Conservation (phyloP, 2,329 filamentous ascomycete species). For the Arthroderma sp. region DNA sequence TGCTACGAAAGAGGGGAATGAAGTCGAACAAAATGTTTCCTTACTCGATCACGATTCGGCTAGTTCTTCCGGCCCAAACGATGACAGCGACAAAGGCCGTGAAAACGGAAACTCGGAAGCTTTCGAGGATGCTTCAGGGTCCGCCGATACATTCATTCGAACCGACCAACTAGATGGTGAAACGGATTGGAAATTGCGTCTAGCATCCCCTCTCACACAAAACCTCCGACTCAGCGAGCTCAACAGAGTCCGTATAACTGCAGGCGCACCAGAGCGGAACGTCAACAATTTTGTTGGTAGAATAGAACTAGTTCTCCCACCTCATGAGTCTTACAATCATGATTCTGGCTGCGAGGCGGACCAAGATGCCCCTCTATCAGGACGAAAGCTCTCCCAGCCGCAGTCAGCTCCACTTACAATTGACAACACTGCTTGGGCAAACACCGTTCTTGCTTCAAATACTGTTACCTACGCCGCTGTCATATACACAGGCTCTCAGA, state of each 20-base stretch:
- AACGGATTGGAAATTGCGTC: conserved; percentile 92
- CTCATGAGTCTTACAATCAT: conserved; percentile 32
- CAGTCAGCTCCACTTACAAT: conserved; percentile 68
- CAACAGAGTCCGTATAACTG: conserved; percentile 52
- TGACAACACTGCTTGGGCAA: conserved; percentile 97
- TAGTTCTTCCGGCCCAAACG: neutral
- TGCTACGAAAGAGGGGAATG: neutral
- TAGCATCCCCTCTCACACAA: conserved; percentile 79
- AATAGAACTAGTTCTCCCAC: conserved; percentile 55
- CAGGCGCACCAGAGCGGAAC: conserved; percentile 80
- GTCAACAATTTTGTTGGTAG: conserved; percentile 95
- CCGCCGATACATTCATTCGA: conserved; percentile 86
- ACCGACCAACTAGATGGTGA: conserved; percentile 96
- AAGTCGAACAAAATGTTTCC: no score
- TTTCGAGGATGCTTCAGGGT: conserved; percentile 19
- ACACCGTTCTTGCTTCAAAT: conserved; percentile 90
- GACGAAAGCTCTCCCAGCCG: conserved; percentile 12
- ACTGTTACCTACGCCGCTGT: conserved; percentile 79
- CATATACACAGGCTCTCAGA: conserved; percentile 89
- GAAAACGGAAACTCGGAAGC: neutral
- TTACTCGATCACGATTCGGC: neutral
- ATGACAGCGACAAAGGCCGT: neutral
- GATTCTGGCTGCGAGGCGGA: conserved; percentile 20
- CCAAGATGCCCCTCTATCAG: neutral
- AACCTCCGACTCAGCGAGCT: conserved; percentile 61